Evolutionary conservation across 345 rosid species (phyloP), one percentile per base, ranked within the genome.

Genomic region (Dipteronia dyeriana): DNA sequence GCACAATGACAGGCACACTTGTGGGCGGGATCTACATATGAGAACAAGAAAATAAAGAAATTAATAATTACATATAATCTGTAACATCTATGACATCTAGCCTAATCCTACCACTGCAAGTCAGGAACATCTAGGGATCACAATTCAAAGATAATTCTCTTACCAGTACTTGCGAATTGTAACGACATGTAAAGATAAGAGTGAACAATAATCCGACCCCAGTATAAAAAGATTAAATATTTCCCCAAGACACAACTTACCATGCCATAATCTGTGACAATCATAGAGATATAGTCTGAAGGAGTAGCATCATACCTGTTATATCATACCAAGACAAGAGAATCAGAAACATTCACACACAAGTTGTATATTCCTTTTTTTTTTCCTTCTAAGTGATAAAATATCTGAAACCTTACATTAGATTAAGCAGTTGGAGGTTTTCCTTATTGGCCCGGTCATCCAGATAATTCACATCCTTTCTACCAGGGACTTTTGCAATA

Each of bases 241-340:
- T 20, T 45, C 60, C 19, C 26, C 25, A 19, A n/a, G 26, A 43
- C 34, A 11, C 13, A 54, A 82, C 89, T 56, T 85, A 92, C 97
- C 94, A 88, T 90, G 82, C 97, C 95, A 64, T 91, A 90, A 82
- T 92, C 97, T 1, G 97, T 90, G 39, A 92, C 76, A 65, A 92
- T 87, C 91, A 91, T 86, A 1, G 95, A 90, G 78, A 92, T 80
- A 68, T 92, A 92, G 45, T 90, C 94, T 63, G 95, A 84, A 19
- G 97, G 97, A 56, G 97, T 92, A 62, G 90, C 86, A 81, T 92
- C 97, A 41, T 92, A 91, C 83, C 97, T 92, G 89, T 16, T 39
- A 76, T 47, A 53, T 49, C 47, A 57, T 3, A 14, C 8, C 0
- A 39, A 45, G 20, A 47, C 19, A 34, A 20, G 66, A 61, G 25